Percentiles rank a stretch among this genome's conserved stretches.
These are phyloP conservation scores for Selaginella moellendorffii DNA, from an alignment of 75 land plant species.

Conservation along the genomic window DNA sequence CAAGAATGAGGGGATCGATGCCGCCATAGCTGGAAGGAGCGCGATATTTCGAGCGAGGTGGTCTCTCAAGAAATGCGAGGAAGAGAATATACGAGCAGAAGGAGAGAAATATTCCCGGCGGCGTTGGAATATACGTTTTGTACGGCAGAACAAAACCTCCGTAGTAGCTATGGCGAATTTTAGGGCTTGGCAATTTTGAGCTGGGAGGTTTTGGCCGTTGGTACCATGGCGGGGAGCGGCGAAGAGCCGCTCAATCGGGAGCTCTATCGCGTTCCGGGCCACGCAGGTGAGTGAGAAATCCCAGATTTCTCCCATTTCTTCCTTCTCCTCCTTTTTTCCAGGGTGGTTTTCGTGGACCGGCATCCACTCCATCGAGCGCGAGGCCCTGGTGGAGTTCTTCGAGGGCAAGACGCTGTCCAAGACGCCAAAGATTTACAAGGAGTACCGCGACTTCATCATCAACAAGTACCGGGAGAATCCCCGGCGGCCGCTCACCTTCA, in stretches of 20 bases:
- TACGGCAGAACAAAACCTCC: no score
- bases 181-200: neutral
- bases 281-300: slow-evolving; percentile 21
- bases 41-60: no score
- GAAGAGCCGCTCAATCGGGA: slow-evolving; percentile 14
- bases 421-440: slow-evolving; percentile 66
- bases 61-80: no score
- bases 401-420: slow-evolving; percentile 44
- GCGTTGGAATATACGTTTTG: no score
- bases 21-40: no score
- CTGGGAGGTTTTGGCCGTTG: neutral
- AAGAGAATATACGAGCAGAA: no score
- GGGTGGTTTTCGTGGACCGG: slow-evolving; percentile 72
- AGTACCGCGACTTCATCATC: slow-evolving; percentile 62
- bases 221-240: neutral
- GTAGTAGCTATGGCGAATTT: slow-evolving; percentile 1
- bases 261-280: slow-evolving; percentile 26
- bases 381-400: slow-evolving; percentile 73
- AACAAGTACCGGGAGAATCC: slow-evolving; percentile 50
- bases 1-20: no score
- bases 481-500: slow-evolving; percentile 46
- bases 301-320: neutral
- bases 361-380: slow-evolving; percentile 59
- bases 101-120: no score
- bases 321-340: no score